These are phyloP conservation scores for Fraxinus dipetala DNA, from an alignment of 305 asterid species.

Conservation along the genomic window DNA sequence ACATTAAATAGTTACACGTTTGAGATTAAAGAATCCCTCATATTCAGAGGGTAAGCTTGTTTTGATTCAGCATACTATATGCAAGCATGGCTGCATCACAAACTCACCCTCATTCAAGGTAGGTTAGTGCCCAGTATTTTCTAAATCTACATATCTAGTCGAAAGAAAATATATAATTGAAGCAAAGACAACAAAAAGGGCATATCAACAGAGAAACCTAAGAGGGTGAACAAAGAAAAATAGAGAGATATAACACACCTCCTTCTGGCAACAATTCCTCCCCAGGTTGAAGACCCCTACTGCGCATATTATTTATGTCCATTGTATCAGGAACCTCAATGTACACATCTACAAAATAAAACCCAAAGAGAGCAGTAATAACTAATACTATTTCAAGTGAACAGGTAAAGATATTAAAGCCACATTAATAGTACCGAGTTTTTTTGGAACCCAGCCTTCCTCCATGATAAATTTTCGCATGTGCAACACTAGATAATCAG, in stretches of 20 bases:
- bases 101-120: not conserved
- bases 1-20: not conserved
- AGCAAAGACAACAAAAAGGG: not conserved
- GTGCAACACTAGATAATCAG: constrained; percentile 92
- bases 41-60: not conserved
- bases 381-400: constrained; percentile 17
- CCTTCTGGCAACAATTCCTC: constrained; percentile 84
- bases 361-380: constrained; percentile 17
- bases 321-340: constrained; percentile 87
- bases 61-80: not conserved
- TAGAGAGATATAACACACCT: constrained; percentile 39
- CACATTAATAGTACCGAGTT: constrained; percentile 54
- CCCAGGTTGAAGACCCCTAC: constrained; percentile 90
- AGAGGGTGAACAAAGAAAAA: not conserved
- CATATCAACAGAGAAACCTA: not conserved
- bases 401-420: constrained; percentile 21
- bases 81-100: not conserved
- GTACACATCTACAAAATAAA: constrained; percentile 65
- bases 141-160: constrained; percentile 8
- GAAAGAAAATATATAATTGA: not conserved
- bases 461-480: constrained; percentile 92
- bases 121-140: not conserved
- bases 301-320: constrained; percentile 86
- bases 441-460: constrained; percentile 98
- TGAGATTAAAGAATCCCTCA: not conserved